Evolutionary conservation across 225 moss, liverwort and hornwort genomes (phyloP), one percentile per base, ranked within the genome.

Genomic region (Bryoerythrophyllum caledonicum): DNA sequence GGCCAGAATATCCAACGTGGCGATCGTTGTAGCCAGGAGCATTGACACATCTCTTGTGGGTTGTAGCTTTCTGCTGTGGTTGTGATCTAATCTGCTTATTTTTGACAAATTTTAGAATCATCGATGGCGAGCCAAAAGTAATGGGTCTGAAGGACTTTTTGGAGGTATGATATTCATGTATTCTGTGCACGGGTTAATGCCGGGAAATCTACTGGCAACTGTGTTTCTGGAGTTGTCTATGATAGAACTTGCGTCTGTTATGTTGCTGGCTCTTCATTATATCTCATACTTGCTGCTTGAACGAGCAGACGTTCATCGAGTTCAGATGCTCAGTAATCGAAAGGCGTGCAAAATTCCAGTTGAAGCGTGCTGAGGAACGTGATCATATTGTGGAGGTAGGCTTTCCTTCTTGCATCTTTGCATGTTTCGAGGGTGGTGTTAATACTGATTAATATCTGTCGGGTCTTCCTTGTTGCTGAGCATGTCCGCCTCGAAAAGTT

Each of bases 251-350:
- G 20, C 58, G 53, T 75, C 66, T 78, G 52, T 71, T 68, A 24
- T 78, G 52, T 66, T 78, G 37, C 51, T 72, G 49, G 52, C 52
- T 75, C 63, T 56, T 68, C 10, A 61, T 64, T 46, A 70, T 59
- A 20, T 73, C 72, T 82, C 35, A 60, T 35, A 26, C 17, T 0
- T 67, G 38, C 77, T 71, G 75, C 32, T 53, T 71, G 56, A 55
- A 60, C 64, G 75, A 79, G 82, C 88, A 94, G 94, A 78, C 82
- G 55, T 97, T 97, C 82, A 73, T 97, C 77, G 83, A 93, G 73
- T 97, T 97, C 76, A 92, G 96, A 74, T 94, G 94, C 74, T 83
- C 82, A 27, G 86, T 91, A 32, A 90, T 97, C 65, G 92, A 91
- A 76, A 94, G 94, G 69, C 90, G 96, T 73, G 88, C 94, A 65